Base-by-base conservation (phyloP, 805 yeast genomes). In the Tetrapisispora fleetii region DNA sequence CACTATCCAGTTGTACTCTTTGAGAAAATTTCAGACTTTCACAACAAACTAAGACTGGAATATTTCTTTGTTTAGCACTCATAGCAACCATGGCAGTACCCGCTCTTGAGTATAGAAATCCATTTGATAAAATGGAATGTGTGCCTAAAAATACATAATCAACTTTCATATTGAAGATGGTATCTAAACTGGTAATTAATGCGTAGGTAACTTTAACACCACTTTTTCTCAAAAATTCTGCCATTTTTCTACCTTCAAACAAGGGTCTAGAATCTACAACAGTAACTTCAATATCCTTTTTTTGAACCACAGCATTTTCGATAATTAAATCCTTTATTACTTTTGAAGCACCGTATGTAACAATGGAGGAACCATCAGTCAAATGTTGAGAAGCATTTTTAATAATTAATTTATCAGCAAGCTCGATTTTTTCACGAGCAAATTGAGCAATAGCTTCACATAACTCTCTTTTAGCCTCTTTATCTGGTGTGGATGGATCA, bases 61-160 rank as follows among this genome's bases (percentile, higher is more conserved):
- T 85, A 59, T 89, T 85, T 60, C 90, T 80, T 48, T 84, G 79
- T 56, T 85, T 82, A 22, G 95, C 90, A 68, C 85, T 79, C 87
- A 91, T 86, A 9, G 98, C 95, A 42, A 93, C 78, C 68, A 90
- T 71, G 1, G 97, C 96, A 8, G 97, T 83, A 21, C 99, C 99
- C 17, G 88, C 97, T 52, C 99, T 78, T 1, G 97, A 85, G 62
- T 86, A 89, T 49, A 93, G 74, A 63, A 89, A 79, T 1, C 99
- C 99, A 62, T 93, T 93, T 9, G 97, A 88, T 49, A 93, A 75
- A 86, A 93, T 89, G 32, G 97, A 95, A 63, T 93, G 98, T 0
- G 98, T 98, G 16, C 99, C 99, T 35, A 93, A 72, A 65, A 93
- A 84, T 7, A 93, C 95, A 55, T 85, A 83, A 57, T 93, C 93